Conservation (phyloP, 179 eudicot genomes). For the Spinacia oleracea region DNA sequence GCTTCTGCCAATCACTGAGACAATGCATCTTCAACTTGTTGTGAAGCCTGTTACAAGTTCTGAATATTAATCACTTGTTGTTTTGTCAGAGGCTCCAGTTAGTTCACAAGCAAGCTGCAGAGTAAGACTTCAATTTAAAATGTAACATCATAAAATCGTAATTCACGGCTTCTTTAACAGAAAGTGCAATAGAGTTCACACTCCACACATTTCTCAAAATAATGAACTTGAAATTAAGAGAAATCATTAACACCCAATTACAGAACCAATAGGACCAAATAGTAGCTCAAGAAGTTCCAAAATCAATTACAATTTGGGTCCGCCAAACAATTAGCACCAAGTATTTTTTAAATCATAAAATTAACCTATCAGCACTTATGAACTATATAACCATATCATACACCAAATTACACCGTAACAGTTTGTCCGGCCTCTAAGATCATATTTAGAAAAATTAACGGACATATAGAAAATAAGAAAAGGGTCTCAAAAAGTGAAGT, state of each 20-base stretch:
- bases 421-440: conserved; percentile 6
- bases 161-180: neutral
- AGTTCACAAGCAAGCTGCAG: conserved; percentile 62
- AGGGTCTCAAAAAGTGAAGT: no score
- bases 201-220: neutral
- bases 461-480: no score
- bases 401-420: conserved; percentile 1
- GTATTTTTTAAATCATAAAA: neutral
- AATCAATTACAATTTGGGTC: neutral
- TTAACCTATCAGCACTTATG: neutral
- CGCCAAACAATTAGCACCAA: no score
- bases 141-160: conserved; percentile 6
- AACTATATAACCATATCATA: neutral
- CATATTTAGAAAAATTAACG: neutral
- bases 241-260: neutral
- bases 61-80: conserved; percentile 60
- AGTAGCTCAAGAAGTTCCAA: neutral
- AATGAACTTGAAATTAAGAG: no score
- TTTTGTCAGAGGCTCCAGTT: conserved; percentile 72
- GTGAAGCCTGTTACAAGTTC: conserved; percentile 72
- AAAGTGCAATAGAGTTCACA: neutral
- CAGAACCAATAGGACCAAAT: neutral
- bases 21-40: conserved; percentile 78
- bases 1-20: conserved; percentile 80
- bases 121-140: no score